Evolutionary conservation across 768 basidiomycete genomes (phyloP).

Genomic region (Tylopilus sp.): DNA sequence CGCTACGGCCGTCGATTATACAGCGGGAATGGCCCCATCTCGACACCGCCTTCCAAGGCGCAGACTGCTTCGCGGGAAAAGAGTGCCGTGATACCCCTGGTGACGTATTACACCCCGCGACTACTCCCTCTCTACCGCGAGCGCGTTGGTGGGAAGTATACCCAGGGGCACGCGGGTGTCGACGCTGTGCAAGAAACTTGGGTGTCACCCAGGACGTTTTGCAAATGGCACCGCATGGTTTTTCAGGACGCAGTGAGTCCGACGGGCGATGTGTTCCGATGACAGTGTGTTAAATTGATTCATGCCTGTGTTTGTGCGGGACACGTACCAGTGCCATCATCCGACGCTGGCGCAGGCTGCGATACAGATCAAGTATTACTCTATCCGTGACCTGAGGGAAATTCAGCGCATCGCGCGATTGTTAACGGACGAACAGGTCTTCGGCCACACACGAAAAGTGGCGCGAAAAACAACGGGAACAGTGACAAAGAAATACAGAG

Average conservation of each 20-base stretch:
- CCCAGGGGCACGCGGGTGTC: background rate
- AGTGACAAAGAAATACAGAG: slow-evolving; percentile 27
- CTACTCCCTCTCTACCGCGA: slow-evolving; percentile 39
- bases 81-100: slow-evolving; percentile 17
- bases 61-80: slow-evolving; percentile 4
- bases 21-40: slow-evolving; percentile 10
- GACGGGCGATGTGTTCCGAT: background rate
- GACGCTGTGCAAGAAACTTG: slow-evolving; percentile 18
- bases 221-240: slow-evolving; percentile 49
- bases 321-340: slow-evolving; percentile 1
- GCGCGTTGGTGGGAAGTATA: background rate
- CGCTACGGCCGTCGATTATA: slow-evolving; percentile 29
- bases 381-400: slow-evolving; percentile 36
- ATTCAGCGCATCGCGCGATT: slow-evolving; percentile 41
- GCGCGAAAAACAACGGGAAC: slow-evolving; percentile 8
- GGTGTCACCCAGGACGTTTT: slow-evolving; percentile 35
- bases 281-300: background rate
- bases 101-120: slow-evolving; percentile 35
- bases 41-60: background rate
- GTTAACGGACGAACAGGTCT: slow-evolving; percentile 36
- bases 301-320: background rate
- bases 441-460: slow-evolving; percentile 14
- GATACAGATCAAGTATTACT: slow-evolving; percentile 33
- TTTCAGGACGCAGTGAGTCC: slow-evolving; percentile 38
- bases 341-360: slow-evolving; percentile 35